Base-by-base conservation (phyloP, 2,329 filamentous ascomycete species). In the Pseudogymnoascus sp. region DNA sequence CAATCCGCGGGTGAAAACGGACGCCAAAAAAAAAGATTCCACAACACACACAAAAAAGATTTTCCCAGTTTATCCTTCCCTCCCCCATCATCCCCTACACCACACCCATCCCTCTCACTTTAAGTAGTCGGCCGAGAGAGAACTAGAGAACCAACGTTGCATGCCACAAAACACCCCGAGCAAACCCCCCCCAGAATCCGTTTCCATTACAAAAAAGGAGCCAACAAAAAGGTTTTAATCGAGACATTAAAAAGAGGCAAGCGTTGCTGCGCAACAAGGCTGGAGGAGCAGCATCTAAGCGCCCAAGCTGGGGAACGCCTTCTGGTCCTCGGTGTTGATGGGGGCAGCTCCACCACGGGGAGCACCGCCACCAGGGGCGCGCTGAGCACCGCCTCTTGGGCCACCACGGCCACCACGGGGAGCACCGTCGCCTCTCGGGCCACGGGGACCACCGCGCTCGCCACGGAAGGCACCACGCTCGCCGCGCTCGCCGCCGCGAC, bases 231-330 rank as follows among this genome's bases (percentile, higher is more conserved):
- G 37, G n/a, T 36, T 12, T 6, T 40, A 40, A 10, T 40, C 39
- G 39, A 40, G 25, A 21, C 12, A 13, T 9, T 9, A 9, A 13
- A 27, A 7, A 45, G 4, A 25, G 25, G 40, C 40, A 45, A n/a
- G 40, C 40, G 40, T 45, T 37, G n/a, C 35, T 37, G 35, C 35
- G 33, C n/a, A 37, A 37, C 35, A 37, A n/a, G n/a, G n/a, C n/a
- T n/a, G n/a, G 35, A 13, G 35, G n/a, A 13, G n/a, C n/a, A n/a
- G n/a, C n/a, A n/a, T 66, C 64, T 72, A 72, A 68, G 70, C 66
- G 70, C 80, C 80, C 67, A 82, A 72, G 74, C 75, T 79, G 62
- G 80, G 80, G 77, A 82, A 83, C 66, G 79, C 80, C 65, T 71
- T 77, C 67, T 74, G 71, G 73, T 83, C 80, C 65, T 73, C 69